Evolutionary conservation across 208 protist genomes (phyloP), one percentile per base, ranked within the genome.

Genomic region (Leishmania arabica): DNA sequence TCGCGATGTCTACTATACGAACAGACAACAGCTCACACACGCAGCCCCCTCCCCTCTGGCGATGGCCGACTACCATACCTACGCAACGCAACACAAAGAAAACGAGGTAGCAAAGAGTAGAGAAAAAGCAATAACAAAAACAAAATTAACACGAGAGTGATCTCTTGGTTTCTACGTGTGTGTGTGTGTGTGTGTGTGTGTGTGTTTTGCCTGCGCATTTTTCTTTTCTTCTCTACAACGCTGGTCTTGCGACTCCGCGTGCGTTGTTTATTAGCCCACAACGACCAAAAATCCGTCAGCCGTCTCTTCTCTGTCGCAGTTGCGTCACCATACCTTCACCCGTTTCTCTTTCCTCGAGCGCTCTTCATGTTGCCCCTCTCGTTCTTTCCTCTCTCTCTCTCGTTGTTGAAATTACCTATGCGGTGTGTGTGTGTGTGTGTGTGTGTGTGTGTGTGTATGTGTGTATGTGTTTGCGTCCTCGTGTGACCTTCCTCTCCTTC

Each of bases 1-100:
- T 47, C 69, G 58, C 21, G 73, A 77, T 68, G 40, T 74, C 40
- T 73, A 74, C 27, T 74, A 62, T 34, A 74, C 42, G 77, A 79
- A 79, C 24, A 42, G 37, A 79, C 53, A 70, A 62, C 21, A 64
- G 47, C 45, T 34, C 31, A 13, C 62, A 40, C 62, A n/a, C 31
- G 42, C 31, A 0, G 31, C 31, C 3, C 62, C 37, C 13, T 64
- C 49, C 13, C 73, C n/a, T 31, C 42, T 45, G 34, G 56, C n/a
- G n/a, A 64, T 64, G 58, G 11, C 27, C 27, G 58, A 31, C 27
- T 31, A 3, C 8, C 51, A 21, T 9, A 6, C 8, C 5, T 64
- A 17, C 7, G 58, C 58, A 64, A 64, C 24, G 58, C n/a, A 31
- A 3, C 58, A 64, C 40, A 42, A 40, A 64, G 11, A 31, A 64